phyloP scores from a whole-genome alignment of 495 filamentous ascomycete genomes.

The Xylaria grammica region DNA sequence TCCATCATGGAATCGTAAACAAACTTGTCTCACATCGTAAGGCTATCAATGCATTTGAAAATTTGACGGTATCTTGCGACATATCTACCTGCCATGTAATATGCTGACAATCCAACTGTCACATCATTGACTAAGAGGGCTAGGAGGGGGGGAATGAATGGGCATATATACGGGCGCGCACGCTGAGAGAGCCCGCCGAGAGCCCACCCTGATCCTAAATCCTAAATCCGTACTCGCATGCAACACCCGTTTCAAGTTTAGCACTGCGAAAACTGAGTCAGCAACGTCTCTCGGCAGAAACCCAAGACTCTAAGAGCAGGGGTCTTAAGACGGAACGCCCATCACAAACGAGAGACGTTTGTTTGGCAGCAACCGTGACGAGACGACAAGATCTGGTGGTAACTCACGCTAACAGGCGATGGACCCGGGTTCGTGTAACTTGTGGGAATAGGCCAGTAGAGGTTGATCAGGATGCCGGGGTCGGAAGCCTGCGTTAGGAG shows the following conservation, averaged over 20 bases:
- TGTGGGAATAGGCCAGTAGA: conserved; percentile 48
- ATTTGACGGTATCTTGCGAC: neutral
- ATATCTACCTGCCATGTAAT: no score
- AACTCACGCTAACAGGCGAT: conserved; percentile 19
- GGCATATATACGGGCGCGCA: neutral
- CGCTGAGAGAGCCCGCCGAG: neutral
- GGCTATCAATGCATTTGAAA: neutral
- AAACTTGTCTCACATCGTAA: neutral
- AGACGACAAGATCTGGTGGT: neutral
- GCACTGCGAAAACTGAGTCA: conserved; percentile 20
- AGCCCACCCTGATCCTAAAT: neutral
- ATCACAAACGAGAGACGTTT: neutral
- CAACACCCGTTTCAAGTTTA: neutral
- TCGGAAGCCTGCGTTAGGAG: conserved; percentile 31
- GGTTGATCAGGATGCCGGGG: conserved; percentile 51
- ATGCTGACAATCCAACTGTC: neutral
- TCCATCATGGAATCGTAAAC: neutral
- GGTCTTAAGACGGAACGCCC: neutral
- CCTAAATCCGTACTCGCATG: neutral
- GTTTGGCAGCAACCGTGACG: neutral
- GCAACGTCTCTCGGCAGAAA: conserved; percentile 3
- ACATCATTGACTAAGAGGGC: neutral
- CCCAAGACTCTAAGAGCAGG: neutral
- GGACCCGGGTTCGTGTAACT: conserved; percentile 55
- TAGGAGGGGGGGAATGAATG: neutral